phyloP scores from a whole-genome alignment of 805 yeast species.

The Metschnikowia lachancei region DNA sequence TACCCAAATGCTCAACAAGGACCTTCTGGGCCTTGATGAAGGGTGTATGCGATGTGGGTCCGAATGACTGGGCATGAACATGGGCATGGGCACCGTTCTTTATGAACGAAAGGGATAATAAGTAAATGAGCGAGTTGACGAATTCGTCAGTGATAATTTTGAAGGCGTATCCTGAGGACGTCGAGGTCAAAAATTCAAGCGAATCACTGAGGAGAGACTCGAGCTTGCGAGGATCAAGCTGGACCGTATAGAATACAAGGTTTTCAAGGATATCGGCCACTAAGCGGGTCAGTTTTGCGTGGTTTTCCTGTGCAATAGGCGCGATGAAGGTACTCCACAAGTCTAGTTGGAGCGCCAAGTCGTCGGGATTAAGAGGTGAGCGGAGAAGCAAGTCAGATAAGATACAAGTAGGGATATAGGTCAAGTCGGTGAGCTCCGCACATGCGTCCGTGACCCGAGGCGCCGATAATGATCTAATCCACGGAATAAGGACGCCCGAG shows the following conservation, averaged over 20 bases:
- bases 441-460: constrained; percentile 34
- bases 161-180: constrained; percentile 23
- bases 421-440: constrained; percentile 25
- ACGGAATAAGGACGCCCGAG: constrained; percentile 15
- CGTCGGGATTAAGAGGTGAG: constrained; percentile 33
- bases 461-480: constrained; percentile 36
- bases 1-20: constrained; percentile 23
- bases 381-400: constrained; percentile 38
- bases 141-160: constrained; percentile 16
- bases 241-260: constrained; percentile 28
- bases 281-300: constrained; percentile 16
- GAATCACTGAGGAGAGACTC: constrained; percentile 21
- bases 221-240: constrained; percentile 24
- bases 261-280: constrained; percentile 25
- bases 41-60: constrained; percentile 7
- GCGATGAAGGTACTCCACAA: constrained; percentile 32
- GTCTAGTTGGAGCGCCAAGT: constrained; percentile 35
- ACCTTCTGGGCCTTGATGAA: constrained; percentile 31
- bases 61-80: neutral
- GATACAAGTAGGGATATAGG: constrained; percentile 39
- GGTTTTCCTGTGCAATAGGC: constrained; percentile 24
- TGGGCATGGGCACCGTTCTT: constrained; percentile 3
- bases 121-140: constrained; percentile 22
- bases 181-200: constrained; percentile 20
- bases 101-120: constrained; percentile 23